Percentiles rank a stretch among this genome's conserved stretches.
These are phyloP conservation scores for Blastobotrys niveus DNA, from an alignment of 1,139 yeast species.

Conservation along the genomic window DNA sequence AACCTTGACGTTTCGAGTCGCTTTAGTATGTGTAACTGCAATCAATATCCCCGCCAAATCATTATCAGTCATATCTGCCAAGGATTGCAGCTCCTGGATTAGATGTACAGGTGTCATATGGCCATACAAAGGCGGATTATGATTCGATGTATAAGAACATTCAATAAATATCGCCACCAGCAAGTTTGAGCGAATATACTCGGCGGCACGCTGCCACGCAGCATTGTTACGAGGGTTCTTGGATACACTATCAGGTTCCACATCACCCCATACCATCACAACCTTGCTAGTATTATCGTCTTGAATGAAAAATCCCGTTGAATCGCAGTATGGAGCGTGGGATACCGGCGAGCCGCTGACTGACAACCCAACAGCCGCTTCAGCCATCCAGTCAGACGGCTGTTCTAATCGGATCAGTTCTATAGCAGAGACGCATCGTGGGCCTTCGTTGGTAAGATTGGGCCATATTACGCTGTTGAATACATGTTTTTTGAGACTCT, in stretches of 20 bases:
- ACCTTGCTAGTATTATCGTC: slow-evolving; percentile 34
- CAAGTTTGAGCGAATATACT: slow-evolving; percentile 36
- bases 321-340: slow-evolving; percentile 31
- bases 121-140: slow-evolving; percentile 56
- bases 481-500: slow-evolving; percentile 48
- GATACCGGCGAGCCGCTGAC: slow-evolving; percentile 22
- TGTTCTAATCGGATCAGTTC: slow-evolving; percentile 24
- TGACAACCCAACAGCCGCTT: background rate
- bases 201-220: slow-evolving; percentile 57
- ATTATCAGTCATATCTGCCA: slow-evolving; percentile 29
- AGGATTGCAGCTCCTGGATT: slow-evolving; percentile 48
- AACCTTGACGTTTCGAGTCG: slow-evolving; percentile 24
- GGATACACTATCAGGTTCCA: slow-evolving; percentile 60
- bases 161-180: slow-evolving; percentile 63
- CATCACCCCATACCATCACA: slow-evolving; percentile 70
- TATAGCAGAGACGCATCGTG: slow-evolving; percentile 24
- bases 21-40: slow-evolving; percentile 71
- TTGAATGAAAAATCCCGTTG: slow-evolving; percentile 51
- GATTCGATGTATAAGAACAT: slow-evolving; percentile 59
- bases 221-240: slow-evolving; percentile 39
- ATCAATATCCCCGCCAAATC: slow-evolving; percentile 46
- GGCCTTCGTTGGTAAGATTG: slow-evolving; percentile 44
- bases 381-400: background rate
- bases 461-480: slow-evolving; percentile 86
- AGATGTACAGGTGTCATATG: slow-evolving; percentile 68